Evolutionary conservation across 331 rosid genomes (phyloP).

Genomic region (Spiraea crenata): DNA sequence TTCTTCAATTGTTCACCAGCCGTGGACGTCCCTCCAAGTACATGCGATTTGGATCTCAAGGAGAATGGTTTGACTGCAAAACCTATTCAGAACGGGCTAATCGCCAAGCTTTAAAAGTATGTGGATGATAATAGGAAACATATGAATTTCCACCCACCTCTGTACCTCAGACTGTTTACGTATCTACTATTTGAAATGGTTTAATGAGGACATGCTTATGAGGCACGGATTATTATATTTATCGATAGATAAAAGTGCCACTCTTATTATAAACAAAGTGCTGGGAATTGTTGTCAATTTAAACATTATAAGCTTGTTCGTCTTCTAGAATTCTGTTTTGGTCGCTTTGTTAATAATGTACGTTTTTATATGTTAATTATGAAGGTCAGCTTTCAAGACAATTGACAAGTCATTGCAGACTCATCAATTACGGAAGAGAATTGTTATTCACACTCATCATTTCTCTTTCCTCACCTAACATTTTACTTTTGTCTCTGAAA

Average conservation of each 20-base stretch:
- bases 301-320: neutral
- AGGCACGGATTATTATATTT: neutral
- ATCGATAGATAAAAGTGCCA: neutral
- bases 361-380: no score
- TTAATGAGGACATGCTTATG: no score
- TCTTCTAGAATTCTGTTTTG: neutral
- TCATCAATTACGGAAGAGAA: no score
- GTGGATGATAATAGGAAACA: neutral
- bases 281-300: neutral
- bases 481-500: no score
- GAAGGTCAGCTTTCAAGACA: no score
- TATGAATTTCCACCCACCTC: no score
- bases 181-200: neutral
- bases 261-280: neutral
- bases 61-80: slow-evolving; percentile 45
- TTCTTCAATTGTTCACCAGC: slow-evolving; percentile 91
- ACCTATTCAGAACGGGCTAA: slow-evolving; percentile 49
- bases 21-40: slow-evolving; percentile 62
- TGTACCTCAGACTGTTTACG: neutral
- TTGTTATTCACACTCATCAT: no score
- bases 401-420: no score
- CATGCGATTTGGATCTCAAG: slow-evolving; percentile 50
- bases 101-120: slow-evolving; percentile 45
- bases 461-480: no score
- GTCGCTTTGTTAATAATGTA: no score